Evolutionary conservation across 495 filamentous ascomycete genomes (phyloP).

Genomic region (Halenospora varia): DNA sequence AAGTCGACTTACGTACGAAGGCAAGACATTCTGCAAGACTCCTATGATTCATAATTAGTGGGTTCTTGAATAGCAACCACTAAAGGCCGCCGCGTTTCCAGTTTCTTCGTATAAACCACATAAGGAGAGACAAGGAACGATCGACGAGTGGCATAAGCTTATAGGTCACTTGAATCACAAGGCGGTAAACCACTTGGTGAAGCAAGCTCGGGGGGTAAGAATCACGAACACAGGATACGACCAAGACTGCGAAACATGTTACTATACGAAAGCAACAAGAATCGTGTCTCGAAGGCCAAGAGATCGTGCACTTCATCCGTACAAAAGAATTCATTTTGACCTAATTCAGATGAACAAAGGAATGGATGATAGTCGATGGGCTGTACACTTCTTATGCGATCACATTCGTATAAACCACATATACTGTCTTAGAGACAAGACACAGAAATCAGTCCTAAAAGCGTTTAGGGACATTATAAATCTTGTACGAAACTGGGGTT

Average conservation of each 20-base stretch:
- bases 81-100: not conserved
- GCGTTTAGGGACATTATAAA: not conserved
- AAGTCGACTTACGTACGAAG: not conserved
- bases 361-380: too few relatives aligned
- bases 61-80: not conserved
- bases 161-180: not conserved
- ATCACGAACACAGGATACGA: not conserved
- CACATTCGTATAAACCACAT: too few relatives aligned
- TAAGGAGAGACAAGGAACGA: not conserved
- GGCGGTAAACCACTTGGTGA: not conserved
- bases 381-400: too few relatives aligned
- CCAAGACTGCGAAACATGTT: not conserved
- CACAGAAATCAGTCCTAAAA: not conserved
- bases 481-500: not conserved
- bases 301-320: not conserved
- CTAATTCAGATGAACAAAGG: not conserved
- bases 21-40: not conserved
- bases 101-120: not conserved
- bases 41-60: not conserved
- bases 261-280: not conserved
- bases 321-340: not conserved
- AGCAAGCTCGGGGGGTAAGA: not conserved
- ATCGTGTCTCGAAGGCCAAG: not conserved
- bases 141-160: not conserved
- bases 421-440: not conserved